Evolutionary conservation across 352 stramenopile genomes (phyloP).

Genomic region (Saprolegnia parasitica): DNA sequence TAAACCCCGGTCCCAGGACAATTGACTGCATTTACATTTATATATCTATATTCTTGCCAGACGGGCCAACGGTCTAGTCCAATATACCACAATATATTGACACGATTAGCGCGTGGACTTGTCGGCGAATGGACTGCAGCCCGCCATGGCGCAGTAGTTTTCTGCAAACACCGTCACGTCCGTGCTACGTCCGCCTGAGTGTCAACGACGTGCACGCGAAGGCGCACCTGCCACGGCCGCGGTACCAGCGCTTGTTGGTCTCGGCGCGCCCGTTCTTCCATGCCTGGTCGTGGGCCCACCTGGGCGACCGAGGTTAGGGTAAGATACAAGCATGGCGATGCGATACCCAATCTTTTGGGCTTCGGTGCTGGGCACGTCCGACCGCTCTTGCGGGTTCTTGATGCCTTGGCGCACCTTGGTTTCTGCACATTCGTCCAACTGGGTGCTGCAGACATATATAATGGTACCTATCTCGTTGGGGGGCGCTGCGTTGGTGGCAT

Average conservation of each 20-base stretch:
- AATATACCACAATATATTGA: too few relatives aligned
- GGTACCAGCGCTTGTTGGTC: slow-evolving; percentile 79
- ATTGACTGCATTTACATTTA: not conserved
- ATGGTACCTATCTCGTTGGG: slow-evolving; percentile 49
- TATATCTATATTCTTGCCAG: too few relatives aligned
- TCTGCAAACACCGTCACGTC: slow-evolving; percentile 82
- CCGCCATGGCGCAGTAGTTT: slow-evolving; percentile 79
- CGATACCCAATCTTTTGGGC: slow-evolving; percentile 60
- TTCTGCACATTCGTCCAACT: slow-evolving; percentile 30
- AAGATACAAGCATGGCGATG: not conserved
- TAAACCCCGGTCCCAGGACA: not conserved
- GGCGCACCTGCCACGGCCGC: slow-evolving; percentile 64
- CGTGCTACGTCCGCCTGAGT: slow-evolving; percentile 39
- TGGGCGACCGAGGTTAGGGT: slow-evolving; percentile 21
- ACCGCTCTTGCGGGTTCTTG: slow-evolving; percentile 65
- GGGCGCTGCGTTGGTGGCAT: slow-evolving; percentile 47
- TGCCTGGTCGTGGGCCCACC: slow-evolving; percentile 71
- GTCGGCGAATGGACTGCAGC: slow-evolving; percentile 79
- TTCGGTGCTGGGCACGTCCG: slow-evolving; percentile 64
- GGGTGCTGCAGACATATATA: too few relatives aligned
- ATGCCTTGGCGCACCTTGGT: slow-evolving; percentile 58
- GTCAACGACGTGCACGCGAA: not conserved
- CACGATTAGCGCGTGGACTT: slow-evolving; percentile 60
- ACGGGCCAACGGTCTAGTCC: too few relatives aligned
- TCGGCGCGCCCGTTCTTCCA: slow-evolving; percentile 58